These are phyloP conservation scores for Chrysosporium keratinophilum DNA, from an alignment of 2,329 filamentous ascomycete genomes.

Conservation along the genomic window DNA sequence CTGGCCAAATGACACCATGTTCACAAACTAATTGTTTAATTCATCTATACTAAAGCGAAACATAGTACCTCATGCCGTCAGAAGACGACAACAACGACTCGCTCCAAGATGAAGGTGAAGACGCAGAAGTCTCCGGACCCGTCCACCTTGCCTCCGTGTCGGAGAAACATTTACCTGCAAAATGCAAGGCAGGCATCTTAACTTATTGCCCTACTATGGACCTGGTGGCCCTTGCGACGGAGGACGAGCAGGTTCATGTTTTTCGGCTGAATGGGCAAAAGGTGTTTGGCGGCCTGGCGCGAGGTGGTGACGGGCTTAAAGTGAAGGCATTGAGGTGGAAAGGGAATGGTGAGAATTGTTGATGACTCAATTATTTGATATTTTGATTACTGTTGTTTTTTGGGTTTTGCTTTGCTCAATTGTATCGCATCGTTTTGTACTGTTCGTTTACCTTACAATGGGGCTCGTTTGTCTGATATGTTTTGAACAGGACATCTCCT, in stretches of 20 bases:
- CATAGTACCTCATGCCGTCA: neutral
- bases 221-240: slow-evolving; percentile 61
- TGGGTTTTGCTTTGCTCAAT: neutral
- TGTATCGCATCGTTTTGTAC: neutral
- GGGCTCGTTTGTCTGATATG: slow-evolving; percentile 3
- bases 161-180: slow-evolving; percentile 33
- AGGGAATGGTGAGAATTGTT: slow-evolving; percentile 48
- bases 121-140: neutral
- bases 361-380: slow-evolving; percentile 9
- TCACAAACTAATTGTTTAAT: too few relatives aligned
- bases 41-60: too few relatives aligned
- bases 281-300: slow-evolving; percentile 47
- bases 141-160: slow-evolving; percentile 30
- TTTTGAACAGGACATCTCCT: slow-evolving; percentile 49
- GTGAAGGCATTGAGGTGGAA: slow-evolving; percentile 49
- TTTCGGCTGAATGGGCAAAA: slow-evolving; percentile 68
- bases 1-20: too few relatives aligned
- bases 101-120: neutral
- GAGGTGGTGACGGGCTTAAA: slow-evolving; percentile 24
- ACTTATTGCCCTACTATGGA: slow-evolving; percentile 78
- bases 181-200: slow-evolving; percentile 43
- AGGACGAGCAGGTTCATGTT: slow-evolving; percentile 59
- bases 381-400: slow-evolving; percentile 1
- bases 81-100: neutral
- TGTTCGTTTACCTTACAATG: slow-evolving; percentile 6